Evolutionary conservation across 306 rosid genomes (phyloP).

Genomic region (Rosa multiflora): DNA sequence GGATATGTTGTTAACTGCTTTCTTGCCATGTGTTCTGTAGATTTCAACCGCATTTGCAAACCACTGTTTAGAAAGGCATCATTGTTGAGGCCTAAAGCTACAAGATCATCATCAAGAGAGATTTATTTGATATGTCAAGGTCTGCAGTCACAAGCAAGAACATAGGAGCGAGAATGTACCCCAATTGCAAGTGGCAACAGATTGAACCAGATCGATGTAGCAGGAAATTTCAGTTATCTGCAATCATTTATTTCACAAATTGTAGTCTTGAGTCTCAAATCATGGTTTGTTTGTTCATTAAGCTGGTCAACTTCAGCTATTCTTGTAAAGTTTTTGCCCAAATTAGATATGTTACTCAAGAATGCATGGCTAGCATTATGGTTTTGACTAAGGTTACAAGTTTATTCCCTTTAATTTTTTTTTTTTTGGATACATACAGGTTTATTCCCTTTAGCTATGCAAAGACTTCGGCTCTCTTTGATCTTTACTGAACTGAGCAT

Average conservation of each 20-base stretch:
- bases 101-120: slow-evolving; percentile 89
- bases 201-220: neutral
- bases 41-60: slow-evolving; percentile 63
- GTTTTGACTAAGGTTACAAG: neutral
- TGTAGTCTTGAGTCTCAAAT: neutral
- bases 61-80: slow-evolving; percentile 72
- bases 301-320: neutral
- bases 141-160: slow-evolving; percentile 41
- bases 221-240: neutral
- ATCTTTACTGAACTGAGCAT: neutral
- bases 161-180: slow-evolving; percentile 4
- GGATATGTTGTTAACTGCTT: neutral
- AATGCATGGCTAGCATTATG: neutral
- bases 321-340: neutral
- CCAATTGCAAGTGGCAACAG: neutral
- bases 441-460: neutral
- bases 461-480: neutral
- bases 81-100: slow-evolving; percentile 95
- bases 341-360: neutral
- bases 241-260: neutral
- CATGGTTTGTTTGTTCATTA: neutral
- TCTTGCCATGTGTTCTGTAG: slow-evolving; percentile 40
- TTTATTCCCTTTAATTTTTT: neutral
- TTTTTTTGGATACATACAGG: neutral
- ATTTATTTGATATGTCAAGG: slow-evolving; percentile 87